Evolutionary conservation across 208 protist species (phyloP).

Genomic region (Trypanosoma grayi): DNA sequence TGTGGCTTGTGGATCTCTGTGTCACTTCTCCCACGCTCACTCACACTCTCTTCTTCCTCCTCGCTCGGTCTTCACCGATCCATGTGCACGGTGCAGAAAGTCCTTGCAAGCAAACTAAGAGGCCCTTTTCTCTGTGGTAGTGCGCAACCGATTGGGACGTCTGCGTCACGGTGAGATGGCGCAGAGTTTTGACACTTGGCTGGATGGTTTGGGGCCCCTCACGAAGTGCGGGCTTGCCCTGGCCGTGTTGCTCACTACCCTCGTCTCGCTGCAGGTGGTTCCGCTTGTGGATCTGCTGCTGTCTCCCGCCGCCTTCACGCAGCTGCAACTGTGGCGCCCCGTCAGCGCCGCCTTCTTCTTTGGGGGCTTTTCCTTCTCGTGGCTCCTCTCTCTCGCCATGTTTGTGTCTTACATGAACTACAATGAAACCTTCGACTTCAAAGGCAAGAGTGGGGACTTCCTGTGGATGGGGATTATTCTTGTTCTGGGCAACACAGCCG

Average conservation of each 20-base stretch:
- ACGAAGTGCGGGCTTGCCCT: constrained; percentile 44
- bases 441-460: constrained; percentile 70
- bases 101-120: too few species aligned
- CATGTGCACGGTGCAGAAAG: too few species aligned
- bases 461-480: constrained; percentile 76
- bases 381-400: constrained; percentile 74
- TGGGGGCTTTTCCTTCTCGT: constrained; percentile 75
- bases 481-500: constrained; percentile 23
- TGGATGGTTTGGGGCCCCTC: constrained; percentile 49
- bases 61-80: too few species aligned
- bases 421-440: constrained; percentile 77
- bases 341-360: constrained; percentile 75
- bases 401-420: constrained; percentile 78
- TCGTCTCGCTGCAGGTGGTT: constrained; percentile 41
- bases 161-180: too few species aligned
- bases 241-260: constrained; percentile 43
- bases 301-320: constrained; percentile 28
- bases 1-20: too few species aligned
- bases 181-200: constrained; percentile 76
- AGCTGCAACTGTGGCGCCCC: constrained; percentile 61
- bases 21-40: too few species aligned
- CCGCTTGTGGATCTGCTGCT: constrained; percentile 34
- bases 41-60: too few species aligned
- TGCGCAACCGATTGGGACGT: too few species aligned
- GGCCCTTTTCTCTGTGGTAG: too few species aligned